Conservation (phyloP, 768 basidiomycete species). For the Lepiota venenata region DNA sequence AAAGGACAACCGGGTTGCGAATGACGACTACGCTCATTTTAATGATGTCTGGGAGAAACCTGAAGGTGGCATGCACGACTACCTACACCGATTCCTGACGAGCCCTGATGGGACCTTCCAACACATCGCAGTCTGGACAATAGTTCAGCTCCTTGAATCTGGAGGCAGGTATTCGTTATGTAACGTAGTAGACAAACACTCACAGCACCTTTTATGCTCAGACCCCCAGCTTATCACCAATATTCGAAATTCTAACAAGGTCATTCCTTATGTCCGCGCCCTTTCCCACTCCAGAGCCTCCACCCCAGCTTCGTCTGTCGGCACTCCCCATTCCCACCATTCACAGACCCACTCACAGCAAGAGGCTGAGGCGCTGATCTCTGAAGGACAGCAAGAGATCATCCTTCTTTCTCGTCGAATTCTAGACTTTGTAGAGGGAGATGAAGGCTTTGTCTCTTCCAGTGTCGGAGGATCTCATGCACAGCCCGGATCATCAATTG, state of each 20-base stretch:
- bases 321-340: constrained; percentile 68
- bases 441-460: constrained; percentile 57
- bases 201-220: constrained; percentile 22
- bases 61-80: constrained; percentile 94
- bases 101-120: constrained; percentile 97
- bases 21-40: constrained; percentile 93
- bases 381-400: constrained; percentile 91
- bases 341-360: constrained; percentile 69
- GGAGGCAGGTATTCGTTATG: constrained; percentile 51
- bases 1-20: constrained; percentile 57
- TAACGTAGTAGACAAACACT: background rate
- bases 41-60: constrained; percentile 98
- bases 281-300: constrained; percentile 71
- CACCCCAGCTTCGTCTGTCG: constrained; percentile 70
- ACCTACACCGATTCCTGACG: constrained; percentile 90
- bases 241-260: constrained; percentile 78
- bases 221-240: constrained; percentile 89
- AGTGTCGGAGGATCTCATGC: constrained; percentile 65
- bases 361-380: constrained; percentile 64
- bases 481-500: constrained; percentile 67
- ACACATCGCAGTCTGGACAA: constrained; percentile 99
- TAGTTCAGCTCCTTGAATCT: constrained; percentile 96
- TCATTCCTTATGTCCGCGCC: constrained; percentile 84
- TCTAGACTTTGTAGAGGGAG: constrained; percentile 81
- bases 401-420: constrained; percentile 82